Conservation (phyloP, 257 asterid genomes). For the Echites panduratus region DNA sequence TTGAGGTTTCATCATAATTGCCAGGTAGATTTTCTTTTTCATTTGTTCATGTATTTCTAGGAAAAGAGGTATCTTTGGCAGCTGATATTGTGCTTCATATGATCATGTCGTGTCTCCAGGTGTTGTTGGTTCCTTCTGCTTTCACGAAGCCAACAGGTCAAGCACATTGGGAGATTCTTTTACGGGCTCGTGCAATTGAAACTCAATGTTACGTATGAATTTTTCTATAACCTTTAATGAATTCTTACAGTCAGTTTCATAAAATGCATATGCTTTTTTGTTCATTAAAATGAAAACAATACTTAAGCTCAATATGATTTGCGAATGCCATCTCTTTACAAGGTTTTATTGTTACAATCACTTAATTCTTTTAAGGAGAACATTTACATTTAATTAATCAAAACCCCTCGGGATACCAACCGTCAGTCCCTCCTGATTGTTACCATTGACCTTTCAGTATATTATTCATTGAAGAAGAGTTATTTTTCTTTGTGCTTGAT, state of each 20-base stretch:
- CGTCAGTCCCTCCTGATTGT: not conserved
- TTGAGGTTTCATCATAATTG: constrained; percentile 72
- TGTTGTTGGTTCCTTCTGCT: constrained; percentile 84
- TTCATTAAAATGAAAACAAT: not conserved
- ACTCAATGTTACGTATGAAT: constrained; percentile 82
- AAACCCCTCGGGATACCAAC: not conserved
- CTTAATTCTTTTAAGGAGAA: not conserved
- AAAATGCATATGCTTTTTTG: not conserved
- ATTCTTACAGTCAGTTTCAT: not conserved
- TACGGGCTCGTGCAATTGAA: constrained; percentile 93
- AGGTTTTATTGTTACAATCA: not conserved
- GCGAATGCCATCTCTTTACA: not conserved
- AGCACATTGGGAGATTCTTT: constrained; percentile 95
- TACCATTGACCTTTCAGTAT: constrained; percentile 1
- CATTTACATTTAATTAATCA: not conserved
- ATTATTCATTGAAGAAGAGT: not conserved
- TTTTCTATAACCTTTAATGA: not conserved
- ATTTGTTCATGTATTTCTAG: not conserved
- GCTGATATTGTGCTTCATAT: constrained; percentile 1
- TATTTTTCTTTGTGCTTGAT: not conserved
- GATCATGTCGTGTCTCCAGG: constrained; percentile 26
- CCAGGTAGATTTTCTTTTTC: constrained; percentile 31
- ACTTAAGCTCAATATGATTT: not conserved
- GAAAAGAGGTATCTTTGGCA: constrained; percentile 4
- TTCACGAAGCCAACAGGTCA: constrained; percentile 78